Percentiles rank a stretch among this genome's conserved stretches.
Evolutionary conservation across 768 basidiomycete species (phyloP).

Genomic region (Punctularia strigosozonata): DNA sequence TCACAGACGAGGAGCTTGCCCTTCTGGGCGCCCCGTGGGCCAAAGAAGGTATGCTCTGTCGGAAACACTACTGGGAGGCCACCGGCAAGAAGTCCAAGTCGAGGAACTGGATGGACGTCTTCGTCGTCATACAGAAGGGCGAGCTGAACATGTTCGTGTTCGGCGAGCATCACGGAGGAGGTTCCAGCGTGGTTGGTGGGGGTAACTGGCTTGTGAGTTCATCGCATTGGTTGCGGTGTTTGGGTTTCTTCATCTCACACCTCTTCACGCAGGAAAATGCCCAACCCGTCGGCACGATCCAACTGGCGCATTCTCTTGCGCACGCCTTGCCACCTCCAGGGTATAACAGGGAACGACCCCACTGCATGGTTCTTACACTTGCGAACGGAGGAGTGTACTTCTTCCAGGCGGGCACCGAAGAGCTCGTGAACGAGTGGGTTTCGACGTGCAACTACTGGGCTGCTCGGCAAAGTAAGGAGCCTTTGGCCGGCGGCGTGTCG

Average conservation of each 20-base stretch:
- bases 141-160: constrained; percentile 95
- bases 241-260: constrained; percentile 2
- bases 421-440: constrained; percentile 98
- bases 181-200: constrained; percentile 68
- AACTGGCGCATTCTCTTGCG: constrained; percentile 79
- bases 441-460: constrained; percentile 99
- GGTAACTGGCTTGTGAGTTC: constrained; percentile 94
- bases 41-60: constrained; percentile 92
- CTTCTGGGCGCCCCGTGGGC: constrained; percentile 97
- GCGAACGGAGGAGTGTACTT: constrained; percentile 89
- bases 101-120: constrained; percentile 89
- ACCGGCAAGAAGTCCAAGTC: constrained; percentile 75
- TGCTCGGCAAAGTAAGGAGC: constrained; percentile 89
- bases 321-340: constrained; percentile 85
- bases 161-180: constrained; percentile 58
- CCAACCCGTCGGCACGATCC: constrained; percentile 66
- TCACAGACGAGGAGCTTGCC: constrained; percentile 92
- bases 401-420: constrained; percentile 97
- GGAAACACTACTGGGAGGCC: constrained; percentile 91
- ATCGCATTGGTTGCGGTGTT: background rate
- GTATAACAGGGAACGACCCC: constrained; percentile 80
- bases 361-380: constrained; percentile 90
- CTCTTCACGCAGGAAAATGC: constrained; percentile 65
- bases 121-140: constrained; percentile 92
- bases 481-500: constrained; percentile 89